Conservation (phyloP, 805 yeast species). For the Huiozyma sinensis region DNA sequence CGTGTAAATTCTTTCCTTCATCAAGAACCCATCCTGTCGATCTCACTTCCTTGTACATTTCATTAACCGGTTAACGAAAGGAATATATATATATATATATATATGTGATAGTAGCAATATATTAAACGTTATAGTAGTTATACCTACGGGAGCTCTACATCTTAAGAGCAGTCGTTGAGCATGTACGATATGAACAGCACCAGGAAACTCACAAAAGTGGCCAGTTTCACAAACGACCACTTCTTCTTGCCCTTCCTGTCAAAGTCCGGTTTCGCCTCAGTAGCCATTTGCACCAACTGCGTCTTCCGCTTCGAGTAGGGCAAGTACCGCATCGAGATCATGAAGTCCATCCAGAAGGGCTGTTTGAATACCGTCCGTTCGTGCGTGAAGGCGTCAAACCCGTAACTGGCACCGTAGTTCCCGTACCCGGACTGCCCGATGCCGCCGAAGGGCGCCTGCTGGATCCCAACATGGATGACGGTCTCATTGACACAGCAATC, state of each 20-base stretch:
- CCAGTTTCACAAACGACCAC: not conserved
- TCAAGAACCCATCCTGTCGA: too few species aligned
- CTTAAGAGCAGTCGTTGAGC: too few species aligned
- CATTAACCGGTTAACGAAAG: too few species aligned
- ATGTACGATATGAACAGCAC: not conserved
- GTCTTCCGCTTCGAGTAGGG: slow-evolving; percentile 37
- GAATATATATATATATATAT: too few species aligned
- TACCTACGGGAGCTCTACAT: too few species aligned
- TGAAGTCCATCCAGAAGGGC: slow-evolving; percentile 51
- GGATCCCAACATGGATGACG: slow-evolving; percentile 56
- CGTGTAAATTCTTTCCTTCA: not conserved
- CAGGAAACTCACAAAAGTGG: not conserved
- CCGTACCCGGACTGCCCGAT: slow-evolving; percentile 80
- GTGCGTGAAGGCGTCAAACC: slow-evolving; percentile 67
- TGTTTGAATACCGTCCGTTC: slow-evolving; percentile 56
- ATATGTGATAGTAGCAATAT: too few species aligned
- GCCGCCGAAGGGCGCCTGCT: slow-evolving; percentile 83
- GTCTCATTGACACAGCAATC: slow-evolving; percentile 61
- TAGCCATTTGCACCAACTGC: slow-evolving; percentile 18
- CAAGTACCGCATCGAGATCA: slow-evolving; percentile 54
- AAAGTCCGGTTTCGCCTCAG: slow-evolving; percentile 29
- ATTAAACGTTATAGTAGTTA: too few species aligned
- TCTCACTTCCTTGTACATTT: too few species aligned
- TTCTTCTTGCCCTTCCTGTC: slow-evolving; percentile 26
- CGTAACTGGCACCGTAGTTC: slow-evolving; percentile 63